Evolutionary conservation across 306 rosid genomes (phyloP).

Genomic region (Ormosia emarginata): DNA sequence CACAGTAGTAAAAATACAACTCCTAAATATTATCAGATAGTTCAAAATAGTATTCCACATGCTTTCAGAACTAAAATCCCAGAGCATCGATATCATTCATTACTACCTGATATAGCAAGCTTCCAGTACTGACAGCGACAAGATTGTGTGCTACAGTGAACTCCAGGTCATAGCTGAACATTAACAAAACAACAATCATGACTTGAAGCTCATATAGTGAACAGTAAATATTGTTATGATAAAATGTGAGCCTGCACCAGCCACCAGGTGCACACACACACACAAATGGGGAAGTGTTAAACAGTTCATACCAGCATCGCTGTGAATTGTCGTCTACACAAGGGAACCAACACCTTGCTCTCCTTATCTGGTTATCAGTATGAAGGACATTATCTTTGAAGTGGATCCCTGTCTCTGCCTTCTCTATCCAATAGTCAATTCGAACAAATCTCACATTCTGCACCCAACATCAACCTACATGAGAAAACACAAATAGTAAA

Average conservation of each 20-base stretch:
- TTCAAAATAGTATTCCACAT: neutral
- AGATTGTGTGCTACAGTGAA: conserved; percentile 86
- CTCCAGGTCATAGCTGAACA: conserved; percentile 89
- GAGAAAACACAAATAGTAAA: conserved; percentile 60
- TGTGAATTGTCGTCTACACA: conserved; percentile 85
- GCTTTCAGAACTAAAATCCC: conserved; percentile 15
- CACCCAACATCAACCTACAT: conserved; percentile 72
- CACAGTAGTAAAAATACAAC: neutral
- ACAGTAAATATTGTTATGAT: neutral
- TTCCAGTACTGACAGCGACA: conserved; percentile 91
- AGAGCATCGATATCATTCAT: conserved; percentile 7
- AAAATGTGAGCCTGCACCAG: neutral
- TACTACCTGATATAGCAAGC: conserved; percentile 85
- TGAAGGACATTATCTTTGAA: conserved; percentile 57
- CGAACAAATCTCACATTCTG: conserved; percentile 91
- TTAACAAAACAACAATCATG: conserved; percentile 15
- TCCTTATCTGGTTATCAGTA: conserved; percentile 86
- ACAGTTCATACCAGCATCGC: conserved; percentile 74
- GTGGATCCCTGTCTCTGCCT: conserved; percentile 77
- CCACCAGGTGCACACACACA: neutral
- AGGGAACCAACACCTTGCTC: conserved; percentile 97
- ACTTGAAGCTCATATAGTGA: conserved; percentile 2
- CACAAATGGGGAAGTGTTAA: neutral
- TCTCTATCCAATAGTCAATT: conserved; percentile 86
- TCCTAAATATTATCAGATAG: neutral